Base-by-base conservation (phyloP, 306 rosid genomes). In the Casuarina cunninghamiana region DNA sequence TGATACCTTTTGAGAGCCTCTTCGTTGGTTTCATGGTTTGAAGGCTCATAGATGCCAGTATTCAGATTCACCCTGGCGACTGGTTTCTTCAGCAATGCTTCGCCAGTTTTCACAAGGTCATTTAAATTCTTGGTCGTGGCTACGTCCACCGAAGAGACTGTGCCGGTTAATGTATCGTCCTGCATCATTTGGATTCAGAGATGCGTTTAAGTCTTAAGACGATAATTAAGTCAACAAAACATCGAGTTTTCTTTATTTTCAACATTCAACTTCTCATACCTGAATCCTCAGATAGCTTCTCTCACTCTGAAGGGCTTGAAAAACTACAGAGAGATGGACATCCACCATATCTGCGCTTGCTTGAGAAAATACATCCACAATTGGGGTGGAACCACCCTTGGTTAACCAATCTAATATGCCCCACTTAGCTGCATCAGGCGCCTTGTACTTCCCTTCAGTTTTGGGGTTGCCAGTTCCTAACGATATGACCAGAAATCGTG, bases 381-480 rank as follows among this genome's bases (percentile, higher is more conserved):
- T 72, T 15, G 95, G 91, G 4, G 77, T 71, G 3, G 87, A 73
- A 42, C 90, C 89, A 6, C 74, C 80, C 48, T 75, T 54, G 53
- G 83, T 53, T 19, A 88, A 53, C 95, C 95, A 90, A 2, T 73
- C 58, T 16, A 90, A 44, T 17, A 80, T 5, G 3, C 95, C 92
- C 95, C 95, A 90, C 2, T 78, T 54, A 0, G 92, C 87, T 19
- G 89, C 95, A 0, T 55, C 43, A 0, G 13, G 8, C 0, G 92
- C 89, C 11, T 44, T 75, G 83, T 77, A 81, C 73, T 84, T 86
- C 32, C 5, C 13, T 71, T 85, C 89, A 10, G 3, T 12, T 81
- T 90, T 85, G 7, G 83, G 86, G 41, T 86, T 53, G 6, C 95
- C 95, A 21, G 91, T 84, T 61, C 95, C 92, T 35, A 90, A 50